Evolutionary conservation across 257 asterid species (phyloP).

Genomic region (Solanum chilense): DNA sequence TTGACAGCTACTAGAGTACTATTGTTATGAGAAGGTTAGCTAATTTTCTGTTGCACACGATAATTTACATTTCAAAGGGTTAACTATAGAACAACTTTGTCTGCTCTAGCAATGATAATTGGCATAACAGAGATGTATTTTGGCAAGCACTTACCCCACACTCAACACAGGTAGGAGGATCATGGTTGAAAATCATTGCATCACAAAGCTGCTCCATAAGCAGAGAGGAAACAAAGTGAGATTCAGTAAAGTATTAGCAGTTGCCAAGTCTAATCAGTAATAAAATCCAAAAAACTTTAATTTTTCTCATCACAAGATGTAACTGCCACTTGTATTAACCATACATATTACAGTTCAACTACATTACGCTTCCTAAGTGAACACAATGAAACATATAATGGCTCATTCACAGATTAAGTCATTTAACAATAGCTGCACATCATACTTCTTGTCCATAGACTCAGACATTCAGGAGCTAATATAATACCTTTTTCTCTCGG

Average conservation of each 20-base stretch:
- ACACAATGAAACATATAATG: not conserved
- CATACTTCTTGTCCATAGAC: not conserved
- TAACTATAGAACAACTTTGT: not conserved
- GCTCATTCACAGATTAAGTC: not conserved
- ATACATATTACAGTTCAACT: not conserved
- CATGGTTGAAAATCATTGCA: slow-evolving; percentile 87
- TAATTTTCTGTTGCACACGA: not conserved
- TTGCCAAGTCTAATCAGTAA: not conserved
- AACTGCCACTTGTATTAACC: not conserved
- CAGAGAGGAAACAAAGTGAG: slow-evolving; percentile 7
- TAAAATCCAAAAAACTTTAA: not conserved
- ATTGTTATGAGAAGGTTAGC: not conserved
- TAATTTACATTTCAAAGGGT: not conserved
- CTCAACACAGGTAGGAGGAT: slow-evolving; percentile 70
- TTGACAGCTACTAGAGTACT: not conserved
- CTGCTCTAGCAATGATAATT: not conserved
- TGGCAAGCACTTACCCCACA: slow-evolving; percentile 52
- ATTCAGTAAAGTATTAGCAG: not conserved
- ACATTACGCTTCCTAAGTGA: not conserved
- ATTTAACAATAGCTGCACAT: not conserved
- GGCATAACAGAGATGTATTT: not conserved
- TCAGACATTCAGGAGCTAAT: not conserved
- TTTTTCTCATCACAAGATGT: not conserved
- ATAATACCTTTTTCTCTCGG: not conserved
- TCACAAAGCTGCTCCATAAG: slow-evolving; percentile 78